Percentiles rank a stretch among this genome's conserved stretches.
Evolutionary conservation across 495 filamentous ascomycete species (phyloP).

Genomic region (Xylaria flabelliformis): DNA sequence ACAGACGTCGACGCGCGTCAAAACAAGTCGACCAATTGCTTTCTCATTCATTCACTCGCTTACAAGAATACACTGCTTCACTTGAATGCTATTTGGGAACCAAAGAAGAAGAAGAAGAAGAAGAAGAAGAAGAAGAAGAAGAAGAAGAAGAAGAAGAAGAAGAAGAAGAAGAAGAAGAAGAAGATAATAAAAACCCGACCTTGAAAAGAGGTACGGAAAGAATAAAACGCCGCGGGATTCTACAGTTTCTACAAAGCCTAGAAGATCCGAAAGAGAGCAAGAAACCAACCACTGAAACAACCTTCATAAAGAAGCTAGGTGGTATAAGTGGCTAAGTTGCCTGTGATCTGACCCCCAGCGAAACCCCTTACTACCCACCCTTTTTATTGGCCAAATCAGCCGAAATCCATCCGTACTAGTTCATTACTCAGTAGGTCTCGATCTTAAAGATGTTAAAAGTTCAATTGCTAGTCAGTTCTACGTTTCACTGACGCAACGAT

Average conservation of each 20-base stretch:
- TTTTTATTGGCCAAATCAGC: too few species aligned
- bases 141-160: not conserved
- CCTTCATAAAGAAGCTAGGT: too few species aligned
- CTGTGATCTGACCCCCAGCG: too few species aligned
- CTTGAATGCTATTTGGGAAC: not conserved
- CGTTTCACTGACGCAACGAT: not conserved
- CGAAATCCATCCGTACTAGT: too few species aligned
- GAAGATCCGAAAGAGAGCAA: not conserved
- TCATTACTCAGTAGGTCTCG: not conserved
- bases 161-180: not conserved
- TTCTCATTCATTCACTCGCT: not conserved
- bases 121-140: not conserved
- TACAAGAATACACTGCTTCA: not conserved
- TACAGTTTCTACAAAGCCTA: not conserved
- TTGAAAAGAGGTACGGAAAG: not conserved
- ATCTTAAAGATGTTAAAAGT: not conserved
- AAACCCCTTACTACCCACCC: too few species aligned
- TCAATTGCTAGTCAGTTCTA: not conserved
- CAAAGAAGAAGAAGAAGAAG: not conserved
- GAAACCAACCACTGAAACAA: not conserved
- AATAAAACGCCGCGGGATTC: not conserved
- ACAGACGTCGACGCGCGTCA: not conserved
- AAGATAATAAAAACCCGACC: not conserved
- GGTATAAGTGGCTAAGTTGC: too few species aligned
- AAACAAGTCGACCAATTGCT: not conserved